Evolutionary conservation across 768 basidiomycete genomes (phyloP).

Genomic region (Lyophyllum shimeji): DNA sequence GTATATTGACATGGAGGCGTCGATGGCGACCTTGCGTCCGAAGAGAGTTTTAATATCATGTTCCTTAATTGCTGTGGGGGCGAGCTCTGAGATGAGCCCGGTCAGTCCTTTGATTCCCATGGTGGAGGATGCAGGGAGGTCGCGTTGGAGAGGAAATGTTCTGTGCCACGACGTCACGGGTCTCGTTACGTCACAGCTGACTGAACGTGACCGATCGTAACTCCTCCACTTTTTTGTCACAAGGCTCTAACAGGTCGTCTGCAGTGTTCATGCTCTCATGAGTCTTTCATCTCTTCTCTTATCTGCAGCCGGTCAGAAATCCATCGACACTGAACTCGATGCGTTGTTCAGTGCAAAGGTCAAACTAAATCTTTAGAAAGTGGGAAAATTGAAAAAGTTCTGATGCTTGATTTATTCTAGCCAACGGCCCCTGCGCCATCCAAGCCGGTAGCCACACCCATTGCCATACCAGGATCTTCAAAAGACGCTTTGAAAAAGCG

Average conservation of each 20-base stretch:
- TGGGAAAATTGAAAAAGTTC: not conserved
- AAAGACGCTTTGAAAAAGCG: constrained; percentile 29
- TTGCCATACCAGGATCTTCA: constrained; percentile 21
- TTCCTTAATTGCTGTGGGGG: constrained; percentile 85
- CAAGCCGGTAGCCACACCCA: constrained; percentile 13
- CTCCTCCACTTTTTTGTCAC: constrained; percentile 3
- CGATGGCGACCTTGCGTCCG: constrained; percentile 97
- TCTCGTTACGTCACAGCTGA: not conserved
- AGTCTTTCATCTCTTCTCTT: constrained; percentile 58
- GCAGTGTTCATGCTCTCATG: constrained; percentile 31
- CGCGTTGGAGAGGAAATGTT: not conserved
- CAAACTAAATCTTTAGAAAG: constrained; percentile 25
- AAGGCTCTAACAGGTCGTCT: not conserved
- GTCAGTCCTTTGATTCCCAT: constrained; percentile 99
- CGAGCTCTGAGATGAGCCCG: constrained; percentile 83
- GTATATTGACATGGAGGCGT: constrained; percentile 97
- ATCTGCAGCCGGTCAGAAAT: constrained; percentile 33
- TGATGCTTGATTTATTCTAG: constrained; percentile 12
- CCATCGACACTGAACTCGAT: constrained; percentile 62
- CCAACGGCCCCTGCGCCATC: constrained; percentile 16
- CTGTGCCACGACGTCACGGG: not conserved
- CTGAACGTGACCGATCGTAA: constrained; percentile 5
- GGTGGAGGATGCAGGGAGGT: constrained; percentile 5
- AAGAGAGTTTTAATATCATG: constrained; percentile 98
- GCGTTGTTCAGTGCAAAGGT: constrained; percentile 56